Base-by-base conservation (phyloP, 2,329 filamentous ascomycete species). In the Ceratocystis ficicola region DNA sequence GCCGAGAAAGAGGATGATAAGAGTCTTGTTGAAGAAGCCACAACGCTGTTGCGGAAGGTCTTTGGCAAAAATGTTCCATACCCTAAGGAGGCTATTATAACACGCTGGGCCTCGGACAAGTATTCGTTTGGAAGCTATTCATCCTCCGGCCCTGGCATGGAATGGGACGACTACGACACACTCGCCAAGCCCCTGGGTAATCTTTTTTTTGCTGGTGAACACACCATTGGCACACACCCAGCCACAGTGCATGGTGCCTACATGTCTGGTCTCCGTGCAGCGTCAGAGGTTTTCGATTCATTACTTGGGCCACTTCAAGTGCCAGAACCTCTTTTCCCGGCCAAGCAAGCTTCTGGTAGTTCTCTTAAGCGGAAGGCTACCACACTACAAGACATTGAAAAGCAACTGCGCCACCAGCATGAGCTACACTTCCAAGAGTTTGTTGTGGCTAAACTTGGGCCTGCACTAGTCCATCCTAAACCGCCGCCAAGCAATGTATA, bases 171-270 rank as follows among this genome's bases (percentile, higher is more conserved):
- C 73, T 99, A 99, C 75, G 90, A 97, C 73, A 79, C 85, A 41
- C 96, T 99, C 89, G 90, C 94, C 1, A 83, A 83, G 62, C 79
- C 88, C 0, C 80, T 96, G 41, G 92, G 90, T 41, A 95, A 95
- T 69, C 78, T 99, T 7, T 90, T 93, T 75, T 99, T 99, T 75
- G 94, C 93, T 17, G 94, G 94, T 61, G 94, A 99, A 75, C 94
- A 96, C 68, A 99, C 95, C 0, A 96, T 89, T 71, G 91, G 90
- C 60, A 96, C 91, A 0, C 92, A 99, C 73, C 94, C 95, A 12
- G 94, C 95, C 41, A 99, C 94, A 1, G 94, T 99, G 0, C 94
- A 99, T 70, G 94, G 94, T 5, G 95, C 94, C 7, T 99, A 97
- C 73, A 79, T 99, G 3, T 96, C 94, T 1, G 95, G 94, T 2